Evolutionary conservation across 1,284 basidiomycete species (phyloP).

Genomic region (Fistulinella cinereoalba): DNA sequence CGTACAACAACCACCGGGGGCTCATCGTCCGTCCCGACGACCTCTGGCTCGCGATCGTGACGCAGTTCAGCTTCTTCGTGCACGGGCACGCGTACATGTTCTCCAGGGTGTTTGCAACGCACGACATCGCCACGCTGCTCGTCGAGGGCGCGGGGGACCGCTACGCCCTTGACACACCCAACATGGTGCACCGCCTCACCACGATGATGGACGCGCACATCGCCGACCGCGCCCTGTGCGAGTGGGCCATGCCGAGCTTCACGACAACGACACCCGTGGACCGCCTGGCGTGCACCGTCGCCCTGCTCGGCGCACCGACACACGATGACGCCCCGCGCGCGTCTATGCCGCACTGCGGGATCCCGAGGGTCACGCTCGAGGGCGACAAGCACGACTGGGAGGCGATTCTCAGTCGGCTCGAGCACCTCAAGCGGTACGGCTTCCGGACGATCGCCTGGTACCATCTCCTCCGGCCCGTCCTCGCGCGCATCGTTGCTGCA

Average conservation of each 20-base stretch:
- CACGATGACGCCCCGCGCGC: constrained; percentile 40
- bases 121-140: constrained; percentile 35
- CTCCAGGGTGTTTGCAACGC: constrained; percentile 40
- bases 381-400: constrained; percentile 39
- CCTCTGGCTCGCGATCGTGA: constrained; percentile 45
- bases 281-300: constrained; percentile 38
- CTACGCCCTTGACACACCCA: constrained; percentile 29
- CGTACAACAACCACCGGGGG: constrained; percentile 39
- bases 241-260: constrained; percentile 47
- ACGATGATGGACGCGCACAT: constrained; percentile 36
- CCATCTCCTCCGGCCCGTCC: constrained; percentile 38
- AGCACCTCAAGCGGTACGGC: constrained; percentile 38
- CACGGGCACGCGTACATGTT: constrained; percentile 42
- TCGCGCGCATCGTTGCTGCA: constrained; percentile 36
- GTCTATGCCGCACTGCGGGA: constrained; percentile 38
- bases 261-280: constrained; percentile 46
- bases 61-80: constrained; percentile 44
- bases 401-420: constrained; percentile 35
- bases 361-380: constrained; percentile 47
- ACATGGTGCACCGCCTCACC: constrained; percentile 35
- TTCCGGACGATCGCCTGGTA: constrained; percentile 38
- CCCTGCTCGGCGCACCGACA: constrained; percentile 46
- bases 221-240: constrained; percentile 34
- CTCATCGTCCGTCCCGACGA: constrained; percentile 42
- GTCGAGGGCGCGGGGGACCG: constrained; percentile 28